These are phyloP conservation scores for Aspergillus costaricaensis DNA, from an alignment of 2,329 filamentous ascomycete genomes.

Conservation along the genomic window DNA sequence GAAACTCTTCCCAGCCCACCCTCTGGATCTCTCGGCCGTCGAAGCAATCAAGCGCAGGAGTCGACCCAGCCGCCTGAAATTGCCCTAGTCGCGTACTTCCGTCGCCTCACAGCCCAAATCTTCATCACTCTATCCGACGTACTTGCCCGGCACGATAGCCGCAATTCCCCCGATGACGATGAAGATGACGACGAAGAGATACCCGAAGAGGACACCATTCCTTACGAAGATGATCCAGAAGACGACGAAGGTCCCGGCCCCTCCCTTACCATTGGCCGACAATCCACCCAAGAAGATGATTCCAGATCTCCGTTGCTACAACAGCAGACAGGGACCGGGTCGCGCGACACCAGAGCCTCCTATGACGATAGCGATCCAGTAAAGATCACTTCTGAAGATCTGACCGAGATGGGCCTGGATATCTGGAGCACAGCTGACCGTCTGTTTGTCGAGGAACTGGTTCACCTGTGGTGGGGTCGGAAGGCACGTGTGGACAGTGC, in stretches of 20 bases:
- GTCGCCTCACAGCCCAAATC: constrained; percentile 49
- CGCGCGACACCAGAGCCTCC: neutral
- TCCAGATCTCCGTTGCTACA: constrained; percentile 29
- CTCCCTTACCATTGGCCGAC: constrained; percentile 26
- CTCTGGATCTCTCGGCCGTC: constrained; percentile 27
- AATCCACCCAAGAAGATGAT: constrained; percentile 31
- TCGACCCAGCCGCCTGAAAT: constrained; percentile 45
- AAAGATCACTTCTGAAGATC: constrained; percentile 46
- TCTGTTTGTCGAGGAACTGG: constrained; percentile 48
- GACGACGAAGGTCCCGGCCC: constrained; percentile 22
- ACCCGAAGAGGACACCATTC: neutral
- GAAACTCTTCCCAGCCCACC: constrained; percentile 36
- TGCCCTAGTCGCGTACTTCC: constrained; percentile 53
- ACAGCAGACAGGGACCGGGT: constrained; percentile 15
- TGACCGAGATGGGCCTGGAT: constrained; percentile 52
- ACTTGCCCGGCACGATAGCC: constrained; percentile 43
- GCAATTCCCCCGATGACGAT: constrained; percentile 14
- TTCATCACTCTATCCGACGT: constrained; percentile 48
- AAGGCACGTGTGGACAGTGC: constrained; percentile 46
- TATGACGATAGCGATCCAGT: constrained; percentile 29
- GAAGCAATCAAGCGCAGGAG: constrained; percentile 31
- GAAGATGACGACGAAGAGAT: constrained; percentile 1
- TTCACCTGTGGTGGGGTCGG: constrained; percentile 50
- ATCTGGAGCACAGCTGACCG: constrained; percentile 51
- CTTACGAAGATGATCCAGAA: constrained; percentile 13